Evolutionary conservation across 2,329 filamentous ascomycete genomes (phyloP).

Genomic region (Xylariaceae sp.): DNA sequence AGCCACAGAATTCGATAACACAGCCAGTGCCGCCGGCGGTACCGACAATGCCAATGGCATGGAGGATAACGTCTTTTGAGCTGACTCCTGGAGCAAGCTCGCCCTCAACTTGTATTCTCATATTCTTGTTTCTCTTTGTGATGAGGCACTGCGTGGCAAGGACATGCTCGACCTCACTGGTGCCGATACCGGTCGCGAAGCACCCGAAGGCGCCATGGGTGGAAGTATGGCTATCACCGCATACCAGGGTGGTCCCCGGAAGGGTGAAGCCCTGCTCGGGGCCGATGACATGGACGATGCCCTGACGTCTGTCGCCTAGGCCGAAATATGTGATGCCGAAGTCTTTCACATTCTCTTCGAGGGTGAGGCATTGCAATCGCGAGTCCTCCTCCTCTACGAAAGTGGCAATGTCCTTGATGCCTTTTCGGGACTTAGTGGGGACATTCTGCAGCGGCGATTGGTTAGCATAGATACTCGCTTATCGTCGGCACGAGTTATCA

Average conservation of each 20-base stretch:
- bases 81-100: conserved; percentile 88
- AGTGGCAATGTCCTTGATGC: conserved; percentile 88
- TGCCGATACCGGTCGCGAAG: conserved; percentile 95
- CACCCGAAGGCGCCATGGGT: conserved; percentile 97
- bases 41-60: conserved; percentile 92
- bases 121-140: conserved; percentile 96
- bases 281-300: conserved; percentile 97
- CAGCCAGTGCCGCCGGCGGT: conserved; percentile 93
- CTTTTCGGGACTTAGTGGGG: conserved; percentile 87
- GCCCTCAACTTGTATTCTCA: conserved; percentile 95
- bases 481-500: conserved; percentile 12
- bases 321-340: conserved; percentile 98
- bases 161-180: conserved; percentile 97
- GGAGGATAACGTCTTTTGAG: conserved; percentile 93
- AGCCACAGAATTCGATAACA: conserved; percentile 97
- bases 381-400: conserved; percentile 97
- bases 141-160: conserved; percentile 95
- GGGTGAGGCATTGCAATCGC: conserved; percentile 88
- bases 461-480: conserved; percentile 17
- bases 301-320: conserved; percentile 93
- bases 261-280: conserved; percentile 99
- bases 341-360: conserved; percentile 96
- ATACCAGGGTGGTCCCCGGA: conserved; percentile 94
- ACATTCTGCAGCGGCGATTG: conserved; percentile 70
- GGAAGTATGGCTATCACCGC: conserved; percentile 96